Conservation (phyloP, 371 early-diverging fungal genomes). For the Mucor lusitanicus region DNA sequence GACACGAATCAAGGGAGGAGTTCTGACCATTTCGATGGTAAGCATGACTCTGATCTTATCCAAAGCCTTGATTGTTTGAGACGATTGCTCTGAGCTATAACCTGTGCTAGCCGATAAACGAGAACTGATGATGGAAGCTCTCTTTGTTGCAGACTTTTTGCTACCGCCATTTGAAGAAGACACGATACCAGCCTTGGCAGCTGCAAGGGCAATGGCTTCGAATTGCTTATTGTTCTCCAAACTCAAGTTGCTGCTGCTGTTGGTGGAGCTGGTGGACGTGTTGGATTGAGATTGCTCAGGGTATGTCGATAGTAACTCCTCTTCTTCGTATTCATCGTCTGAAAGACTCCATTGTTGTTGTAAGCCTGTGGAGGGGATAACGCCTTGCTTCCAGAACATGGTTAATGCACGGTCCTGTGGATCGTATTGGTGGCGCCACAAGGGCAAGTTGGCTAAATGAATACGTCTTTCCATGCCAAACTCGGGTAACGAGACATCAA, state of each 20-base stretch:
- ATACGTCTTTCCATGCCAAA: conserved; percentile 65
- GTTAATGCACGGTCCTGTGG: conserved; percentile 38
- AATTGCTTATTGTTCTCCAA: conserved; percentile 16
- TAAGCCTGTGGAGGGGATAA: conserved; percentile 41
- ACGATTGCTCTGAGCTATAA: conserved; percentile 44
- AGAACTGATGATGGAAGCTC: conserved; percentile 41
- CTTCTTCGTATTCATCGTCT: conserved; percentile 48
- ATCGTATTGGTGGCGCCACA: conserved; percentile 44
- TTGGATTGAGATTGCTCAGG: conserved; percentile 16
- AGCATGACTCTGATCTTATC: conserved; percentile 63
- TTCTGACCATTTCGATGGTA: conserved; percentile 63
- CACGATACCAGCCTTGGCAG: conserved; percentile 15
- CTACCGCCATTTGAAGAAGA: not conserved
- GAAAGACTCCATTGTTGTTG: conserved; percentile 34
- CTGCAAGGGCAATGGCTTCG: conserved; percentile 17
- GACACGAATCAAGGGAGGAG: conserved; percentile 70
- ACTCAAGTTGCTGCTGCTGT: conserved; percentile 29
- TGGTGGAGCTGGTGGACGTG: conserved; percentile 11
- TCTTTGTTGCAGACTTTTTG: conserved; percentile 24
- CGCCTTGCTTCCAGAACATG: conserved; percentile 58
- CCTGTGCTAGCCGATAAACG: conserved; percentile 40
- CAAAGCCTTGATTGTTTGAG: conserved; percentile 66
- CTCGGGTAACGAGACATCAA: conserved; percentile 64
- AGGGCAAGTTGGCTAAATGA: conserved; percentile 46
- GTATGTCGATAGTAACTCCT: conserved; percentile 32